Percentiles rank a stretch among this genome's conserved stretches.
These are phyloP conservation scores for Amanita muscaria DNA, from an alignment of 768 basidiomycete genomes.

Conservation along the genomic window DNA sequence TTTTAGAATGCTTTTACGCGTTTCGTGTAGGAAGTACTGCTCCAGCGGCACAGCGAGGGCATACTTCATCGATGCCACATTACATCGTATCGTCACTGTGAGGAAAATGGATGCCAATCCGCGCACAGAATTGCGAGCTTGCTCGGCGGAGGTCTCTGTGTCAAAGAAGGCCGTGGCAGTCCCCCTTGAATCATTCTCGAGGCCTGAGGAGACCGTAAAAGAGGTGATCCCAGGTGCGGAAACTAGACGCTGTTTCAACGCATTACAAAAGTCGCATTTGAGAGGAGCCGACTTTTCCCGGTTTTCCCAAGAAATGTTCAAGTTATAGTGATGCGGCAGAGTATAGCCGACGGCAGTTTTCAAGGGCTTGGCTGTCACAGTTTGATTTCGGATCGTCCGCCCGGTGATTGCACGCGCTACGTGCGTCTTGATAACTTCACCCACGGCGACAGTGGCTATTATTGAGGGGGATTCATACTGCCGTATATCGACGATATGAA, in stretches of 20 bases:
- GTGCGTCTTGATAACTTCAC: background rate
- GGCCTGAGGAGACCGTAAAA: too few relatives aligned
- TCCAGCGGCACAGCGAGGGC: constrained; percentile 35
- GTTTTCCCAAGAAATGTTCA: background rate
- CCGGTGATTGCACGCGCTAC: background rate
- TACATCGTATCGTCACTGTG: too few relatives aligned
- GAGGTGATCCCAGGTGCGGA: too few relatives aligned
- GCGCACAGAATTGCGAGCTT: too few relatives aligned
- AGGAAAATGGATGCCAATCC: too few relatives aligned
- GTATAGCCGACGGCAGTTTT: too few relatives aligned
- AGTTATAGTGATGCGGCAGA: background rate
- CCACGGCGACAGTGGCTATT: background rate
- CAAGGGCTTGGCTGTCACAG: background rate
- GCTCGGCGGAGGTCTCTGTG: too few relatives aligned
- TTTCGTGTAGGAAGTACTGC: constrained; percentile 41
- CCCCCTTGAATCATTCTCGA: too few relatives aligned
- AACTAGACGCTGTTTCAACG: too few relatives aligned
- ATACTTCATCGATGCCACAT: too few relatives aligned
- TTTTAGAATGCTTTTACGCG: background rate
- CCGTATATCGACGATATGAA: constrained; percentile 14
- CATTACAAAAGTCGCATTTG: background rate
- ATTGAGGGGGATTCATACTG: constrained; percentile 5
- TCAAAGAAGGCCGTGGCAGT: too few relatives aligned
- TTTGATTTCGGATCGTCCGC: background rate
- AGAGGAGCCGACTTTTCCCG: background rate